Evolutionary conservation across 1,284 basidiomycete genomes (phyloP).

Genomic region (Singerocomus rubriflavus): DNA sequence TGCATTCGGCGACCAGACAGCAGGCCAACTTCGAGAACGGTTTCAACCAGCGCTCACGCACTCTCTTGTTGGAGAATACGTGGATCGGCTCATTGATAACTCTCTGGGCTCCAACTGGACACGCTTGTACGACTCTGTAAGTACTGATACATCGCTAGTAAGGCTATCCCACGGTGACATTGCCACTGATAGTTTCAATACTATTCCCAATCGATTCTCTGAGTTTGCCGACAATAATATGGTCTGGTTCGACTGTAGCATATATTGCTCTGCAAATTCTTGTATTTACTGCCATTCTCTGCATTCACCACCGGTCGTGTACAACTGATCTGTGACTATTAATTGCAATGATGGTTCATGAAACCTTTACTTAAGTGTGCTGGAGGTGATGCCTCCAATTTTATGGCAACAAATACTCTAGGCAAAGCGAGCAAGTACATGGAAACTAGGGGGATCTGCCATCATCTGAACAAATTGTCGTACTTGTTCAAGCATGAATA

Average conservation of each 20-base stretch:
- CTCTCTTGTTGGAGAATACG: conserved; percentile 82
- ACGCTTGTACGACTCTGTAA: conserved; percentile 84
- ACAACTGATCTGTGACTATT: not conserved
- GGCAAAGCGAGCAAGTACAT: not conserved
- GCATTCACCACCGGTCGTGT: not conserved
- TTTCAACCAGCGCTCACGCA: conserved; percentile 92
- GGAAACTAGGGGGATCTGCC: not conserved
- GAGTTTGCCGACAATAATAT: conserved; percentile 16
- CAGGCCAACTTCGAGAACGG: conserved; percentile 83
- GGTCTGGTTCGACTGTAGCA: conserved; percentile 3
- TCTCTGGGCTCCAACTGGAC: conserved; percentile 93
- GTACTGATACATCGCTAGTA: conserved; percentile 23
- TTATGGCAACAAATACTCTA: not conserved
- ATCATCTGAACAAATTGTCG: conserved; percentile 52
- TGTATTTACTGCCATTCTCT: not conserved
- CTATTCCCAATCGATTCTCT: conserved; percentile 81
- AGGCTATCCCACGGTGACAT: conserved; percentile 2
- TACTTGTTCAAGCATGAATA: conserved; percentile 78
- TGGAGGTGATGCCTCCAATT: not conserved
- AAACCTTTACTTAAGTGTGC: not conserved
- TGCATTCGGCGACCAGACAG: conserved; percentile 88
- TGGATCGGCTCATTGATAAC: conserved; percentile 83
- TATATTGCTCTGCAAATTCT: conserved; percentile 1
- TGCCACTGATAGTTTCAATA: conserved; percentile 63
- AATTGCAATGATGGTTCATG: not conserved